These are phyloP conservation scores for Aspergillus panamensis DNA, from an alignment of 495 filamentous ascomycete species.

Conservation along the genomic window DNA sequence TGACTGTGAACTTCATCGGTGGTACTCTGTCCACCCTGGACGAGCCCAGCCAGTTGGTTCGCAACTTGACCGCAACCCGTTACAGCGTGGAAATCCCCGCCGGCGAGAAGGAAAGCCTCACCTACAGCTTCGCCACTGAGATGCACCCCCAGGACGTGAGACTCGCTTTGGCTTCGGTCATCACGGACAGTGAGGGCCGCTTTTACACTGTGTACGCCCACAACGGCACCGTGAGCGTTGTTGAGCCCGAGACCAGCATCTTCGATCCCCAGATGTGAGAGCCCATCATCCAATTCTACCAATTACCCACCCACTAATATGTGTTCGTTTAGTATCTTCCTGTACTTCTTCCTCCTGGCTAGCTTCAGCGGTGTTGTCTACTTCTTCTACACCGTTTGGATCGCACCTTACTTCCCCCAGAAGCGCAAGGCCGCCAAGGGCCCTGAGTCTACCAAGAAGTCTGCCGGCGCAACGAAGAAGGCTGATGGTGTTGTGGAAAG, in stretches of 20 bases:
- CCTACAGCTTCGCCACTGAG: conserved; percentile 83
- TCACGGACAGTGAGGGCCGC: conserved; percentile 59
- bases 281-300: background rate
- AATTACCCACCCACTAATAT: conserved; percentile 3
- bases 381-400: conserved; percentile 98
- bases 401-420: conserved; percentile 94
- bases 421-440: conserved; percentile 66
- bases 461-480: conserved; percentile 60
- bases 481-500: conserved; percentile 61
- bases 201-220: conserved; percentile 76
- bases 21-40: conserved; percentile 67
- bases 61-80: conserved; percentile 76
- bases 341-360: conserved; percentile 85
- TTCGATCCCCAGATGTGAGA: conserved; percentile 94
- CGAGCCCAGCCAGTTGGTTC: conserved; percentile 57
- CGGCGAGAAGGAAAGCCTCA: conserved; percentile 69
- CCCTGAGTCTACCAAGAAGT: conserved; percentile 55
- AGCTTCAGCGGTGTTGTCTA: conserved; percentile 76
- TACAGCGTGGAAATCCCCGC: conserved; percentile 75
- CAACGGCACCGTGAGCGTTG: conserved; percentile 83
- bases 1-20: conserved; percentile 73
- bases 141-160: conserved; percentile 89
- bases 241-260: conserved; percentile 88
- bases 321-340: conserved; percentile 68
- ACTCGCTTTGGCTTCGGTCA: conserved; percentile 71